Percentiles rank a stretch among this genome's conserved stretches.
phyloP scores from a whole-genome alignment of 129 eudicot genomes.

The Pittosporum tobira region DNA sequence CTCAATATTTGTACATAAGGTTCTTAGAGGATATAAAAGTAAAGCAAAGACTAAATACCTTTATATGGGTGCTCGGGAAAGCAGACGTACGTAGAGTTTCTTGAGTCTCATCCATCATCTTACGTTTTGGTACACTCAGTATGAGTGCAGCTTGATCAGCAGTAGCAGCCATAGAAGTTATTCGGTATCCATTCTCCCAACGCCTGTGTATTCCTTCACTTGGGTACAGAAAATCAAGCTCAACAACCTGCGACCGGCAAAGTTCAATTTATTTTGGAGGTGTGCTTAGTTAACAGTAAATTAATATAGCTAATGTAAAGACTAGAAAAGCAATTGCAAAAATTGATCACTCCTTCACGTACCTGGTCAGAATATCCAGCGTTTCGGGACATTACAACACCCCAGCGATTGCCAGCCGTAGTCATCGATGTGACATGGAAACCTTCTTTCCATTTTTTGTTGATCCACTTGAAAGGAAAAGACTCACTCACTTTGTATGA shows the following conservation, averaged over 20 bases:
- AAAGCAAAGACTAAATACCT: constrained; percentile 34
- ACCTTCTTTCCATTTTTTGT: constrained; percentile 98
- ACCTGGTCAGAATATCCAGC: constrained; percentile 95
- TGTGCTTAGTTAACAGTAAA: too few species aligned
- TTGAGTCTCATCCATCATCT: constrained; percentile 89
- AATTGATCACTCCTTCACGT: not conserved
- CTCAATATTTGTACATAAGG: too few species aligned
- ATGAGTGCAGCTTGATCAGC: constrained; percentile 94
- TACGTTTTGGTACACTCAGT: constrained; percentile 82
- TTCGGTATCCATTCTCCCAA: constrained; percentile 97
- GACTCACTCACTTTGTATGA: constrained; percentile 96
- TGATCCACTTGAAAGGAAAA: constrained; percentile 99
- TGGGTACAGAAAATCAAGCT: constrained; percentile 96
- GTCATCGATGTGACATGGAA: constrained; percentile 98
- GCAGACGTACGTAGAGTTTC: constrained; percentile 96
- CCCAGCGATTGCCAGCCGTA: constrained; percentile 97
- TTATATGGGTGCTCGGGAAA: constrained; percentile 95
- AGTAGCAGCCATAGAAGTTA: constrained; percentile 98
- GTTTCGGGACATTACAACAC: constrained; percentile 94
- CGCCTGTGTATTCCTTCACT: constrained; percentile 97
- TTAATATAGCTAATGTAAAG: not conserved
- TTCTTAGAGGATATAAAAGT: not conserved
- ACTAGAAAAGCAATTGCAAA: not conserved
- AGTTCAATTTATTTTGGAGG: not conserved
- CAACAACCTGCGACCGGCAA: constrained; percentile 58